These are phyloP conservation scores for Magnaporthiopsis incrustans DNA, from an alignment of 2,329 filamentous ascomycete genomes.

Conservation along the genomic window DNA sequence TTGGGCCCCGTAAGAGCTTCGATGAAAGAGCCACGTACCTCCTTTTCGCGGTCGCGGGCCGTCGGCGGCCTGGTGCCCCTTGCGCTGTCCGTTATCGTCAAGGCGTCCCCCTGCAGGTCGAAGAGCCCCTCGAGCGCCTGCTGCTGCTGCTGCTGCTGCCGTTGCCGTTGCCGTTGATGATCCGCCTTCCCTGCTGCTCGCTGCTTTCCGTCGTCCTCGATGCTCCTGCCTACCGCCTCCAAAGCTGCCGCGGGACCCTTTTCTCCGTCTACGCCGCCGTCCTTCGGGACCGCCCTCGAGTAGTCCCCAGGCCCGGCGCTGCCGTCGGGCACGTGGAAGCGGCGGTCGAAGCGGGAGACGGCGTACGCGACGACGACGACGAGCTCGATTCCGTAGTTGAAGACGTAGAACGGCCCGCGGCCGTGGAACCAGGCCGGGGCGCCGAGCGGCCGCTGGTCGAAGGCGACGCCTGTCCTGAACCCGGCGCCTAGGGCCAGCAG, in stretches of 20 bases:
- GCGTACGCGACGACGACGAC: constrained; percentile 61
- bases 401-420: constrained; percentile 69
- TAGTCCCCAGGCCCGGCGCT: constrained; percentile 50
- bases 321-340: constrained; percentile 69
- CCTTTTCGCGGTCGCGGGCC: constrained; percentile 3
- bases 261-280: neutral
- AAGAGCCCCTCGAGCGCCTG: neutral
- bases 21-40: constrained; percentile 5
- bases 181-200: neutral
- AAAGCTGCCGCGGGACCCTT: neutral
- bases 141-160: neutral
- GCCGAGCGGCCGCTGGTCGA: constrained; percentile 37
- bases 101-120: neutral
- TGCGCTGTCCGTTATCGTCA: neutral
- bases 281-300: constrained; percentile 2
- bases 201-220: neutral
- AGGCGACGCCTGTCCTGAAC: constrained; percentile 57
- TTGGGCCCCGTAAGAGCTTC: neutral
- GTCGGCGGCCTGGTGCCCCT: neutral
- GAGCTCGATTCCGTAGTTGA: constrained; percentile 70
- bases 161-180: neutral
- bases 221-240: neutral
- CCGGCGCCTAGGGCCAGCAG: constrained; percentile 61
- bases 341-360: constrained; percentile 60
- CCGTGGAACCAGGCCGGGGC: constrained; percentile 62